These are phyloP conservation scores for Chloroidium sp. DNA, from an alignment of 163 green algal genomes.

Conservation along the genomic window DNA sequence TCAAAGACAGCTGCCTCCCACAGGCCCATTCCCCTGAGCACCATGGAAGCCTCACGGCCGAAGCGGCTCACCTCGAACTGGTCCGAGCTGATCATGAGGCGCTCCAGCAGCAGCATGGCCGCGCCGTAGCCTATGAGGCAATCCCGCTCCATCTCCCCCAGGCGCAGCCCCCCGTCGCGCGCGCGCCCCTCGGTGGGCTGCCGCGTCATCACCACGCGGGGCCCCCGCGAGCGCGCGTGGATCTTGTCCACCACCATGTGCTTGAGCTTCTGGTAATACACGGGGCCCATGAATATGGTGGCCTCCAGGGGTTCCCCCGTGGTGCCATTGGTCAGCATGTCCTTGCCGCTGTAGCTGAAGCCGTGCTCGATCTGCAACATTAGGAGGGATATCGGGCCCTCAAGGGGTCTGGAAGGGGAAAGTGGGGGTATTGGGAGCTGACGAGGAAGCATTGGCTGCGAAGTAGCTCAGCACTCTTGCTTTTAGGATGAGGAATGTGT, in stretches of 20 bases:
- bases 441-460: no score
- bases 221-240: slow-evolving; percentile 83
- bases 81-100: slow-evolving; percentile 95
- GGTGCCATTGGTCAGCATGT: slow-evolving; percentile 87
- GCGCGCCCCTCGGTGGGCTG: slow-evolving; percentile 93
- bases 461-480: no score
- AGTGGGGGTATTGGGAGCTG: no score
- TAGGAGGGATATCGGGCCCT: neutral
- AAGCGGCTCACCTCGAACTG: slow-evolving; percentile 61
- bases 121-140: slow-evolving; percentile 85
- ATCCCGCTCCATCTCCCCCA: slow-evolving; percentile 99
- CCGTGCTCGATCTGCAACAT: slow-evolving; percentile 65
- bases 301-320: slow-evolving; percentile 57
- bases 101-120: slow-evolving; percentile 93
- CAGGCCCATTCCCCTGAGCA: neutral
- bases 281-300: slow-evolving; percentile 98
- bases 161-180: slow-evolving; percentile 85
- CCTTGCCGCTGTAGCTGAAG: slow-evolving; percentile 95
- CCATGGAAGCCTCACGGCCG: neutral
- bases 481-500: no score
- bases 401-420: no score
- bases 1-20: neutral
- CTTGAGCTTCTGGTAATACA: slow-evolving; percentile 99
- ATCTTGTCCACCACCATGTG: slow-evolving; percentile 99
- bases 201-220: slow-evolving; percentile 87